Base-by-base conservation (phyloP, 805 yeast species). In the Zygosaccharomyces kombuchaensis region DNA sequence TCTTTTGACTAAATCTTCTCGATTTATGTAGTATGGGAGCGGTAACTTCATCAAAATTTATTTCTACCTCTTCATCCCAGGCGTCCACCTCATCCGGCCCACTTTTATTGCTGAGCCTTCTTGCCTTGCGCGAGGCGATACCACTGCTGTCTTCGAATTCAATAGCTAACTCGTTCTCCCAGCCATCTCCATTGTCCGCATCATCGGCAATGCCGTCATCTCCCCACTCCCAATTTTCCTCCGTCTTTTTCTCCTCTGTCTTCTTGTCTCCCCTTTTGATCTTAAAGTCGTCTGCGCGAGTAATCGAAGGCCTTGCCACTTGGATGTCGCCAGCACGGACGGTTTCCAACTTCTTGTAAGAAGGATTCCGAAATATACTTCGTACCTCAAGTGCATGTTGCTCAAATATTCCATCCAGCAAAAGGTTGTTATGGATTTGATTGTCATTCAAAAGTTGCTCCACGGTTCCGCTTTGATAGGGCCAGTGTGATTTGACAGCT, bases 191-290 rank as follows among this genome's bases (percentile, higher is more conserved):
- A 12, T 27, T 34, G 25, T 22, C 25, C 9, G 38, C 51, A 16
- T 50, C 62, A 6, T 53, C 54, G 2, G 14, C 50, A n/a, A 16
- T 48, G 9, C 34, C 50, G 17, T 50, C 62, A 7, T 53, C 54
- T 27, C 52, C 53, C 63, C 63, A 59, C 5, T 43, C 56, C 61
- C 63, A 57, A 12, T 52, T 57, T 16, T 54, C 56, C 3, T 45
- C 48, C 5, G 29, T 39, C 6, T 34, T 39, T n/a, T 45, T 22
- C 1, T 37, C 37, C 17, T n/a, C 27, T 23, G 30, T 14, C 23
- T 17, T 25, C 9, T 6, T 21, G 19, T 25, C 17, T 19, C 13
- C n/a, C 9, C 10, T 21, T 3, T 21, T 34, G 10, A 8, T n/a
- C 30, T 29, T 12, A 9, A 14, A 14, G 6, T 8, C 6, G 9